Percentiles rank a stretch among this genome's conserved stretches.
These are phyloP conservation scores for Myriosclerotinia scirpicola DNA, from an alignment of 2,329 filamentous ascomycete genomes.

Conservation along the genomic window DNA sequence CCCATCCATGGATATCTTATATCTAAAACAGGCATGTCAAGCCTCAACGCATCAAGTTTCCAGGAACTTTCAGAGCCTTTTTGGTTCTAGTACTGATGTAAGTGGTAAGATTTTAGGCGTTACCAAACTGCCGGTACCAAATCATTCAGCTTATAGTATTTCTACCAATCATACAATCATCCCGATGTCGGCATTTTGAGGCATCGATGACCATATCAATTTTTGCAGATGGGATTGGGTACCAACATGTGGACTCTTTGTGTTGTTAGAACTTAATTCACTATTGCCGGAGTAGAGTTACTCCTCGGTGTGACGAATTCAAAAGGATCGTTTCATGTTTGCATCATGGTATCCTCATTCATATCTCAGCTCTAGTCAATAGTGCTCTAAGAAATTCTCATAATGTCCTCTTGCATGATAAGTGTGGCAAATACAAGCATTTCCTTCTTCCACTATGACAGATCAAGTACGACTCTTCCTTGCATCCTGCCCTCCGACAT, in stretches of 20 bases:
- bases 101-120: constrained; percentile 10
- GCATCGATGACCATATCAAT: neutral
- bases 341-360: constrained; percentile 14
- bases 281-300: constrained; percentile 2
- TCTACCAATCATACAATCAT: neutral
- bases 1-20: too few species aligned
- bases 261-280: constrained; percentile 7
- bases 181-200: neutral
- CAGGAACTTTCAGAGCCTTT: constrained; percentile 13
- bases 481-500: constrained; percentile 47
- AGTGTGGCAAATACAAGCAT: constrained; percentile 17
- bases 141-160: constrained; percentile 20
- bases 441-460: constrained; percentile 34
- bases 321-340: constrained; percentile 12
- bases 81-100: constrained; percentile 11
- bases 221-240: constrained; percentile 15
- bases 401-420: neutral
- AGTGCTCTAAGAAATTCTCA: constrained; percentile 8
- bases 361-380: constrained; percentile 15
- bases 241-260: neutral
- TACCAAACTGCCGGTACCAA: constrained; percentile 22
- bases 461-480: constrained; percentile 50
- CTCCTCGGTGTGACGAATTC: constrained; percentile 9
- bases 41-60: constrained; percentile 13
- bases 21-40: constrained; percentile 17